Evolutionary conservation across 139 green algal genomes (phyloP), one percentile per base, ranked within the genome.

Genomic region (Chlamydomonas schloesseri): DNA sequence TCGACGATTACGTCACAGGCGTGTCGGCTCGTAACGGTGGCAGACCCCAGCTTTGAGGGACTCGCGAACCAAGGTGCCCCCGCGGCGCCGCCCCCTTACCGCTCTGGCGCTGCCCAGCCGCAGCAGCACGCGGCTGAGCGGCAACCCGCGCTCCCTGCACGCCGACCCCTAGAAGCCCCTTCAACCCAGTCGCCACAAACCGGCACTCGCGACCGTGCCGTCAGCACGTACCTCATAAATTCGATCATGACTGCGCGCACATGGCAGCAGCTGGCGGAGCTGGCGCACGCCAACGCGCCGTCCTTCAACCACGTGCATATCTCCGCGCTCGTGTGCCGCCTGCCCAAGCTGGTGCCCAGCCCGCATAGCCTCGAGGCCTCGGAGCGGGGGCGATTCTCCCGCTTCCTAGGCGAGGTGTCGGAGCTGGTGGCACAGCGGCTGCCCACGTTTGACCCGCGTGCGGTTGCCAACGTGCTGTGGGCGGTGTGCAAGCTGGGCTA

Each of bases 391-490:
- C 47, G 42, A 15, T 75, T 88, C 71, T 71, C 55, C 4, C 77
- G 72, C 58, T 87, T 90, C 62, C 72, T 90, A 9, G 23, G 77
- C 28, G 20, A 71, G 3, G 79, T 90, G 3, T 90, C 86, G 1
- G 64, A 71, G 29, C 72, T 87, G 3, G 86, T 90, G 15, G 73
- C 79, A 4, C 11, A 37, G 6, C 46, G 71, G 29, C 71, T 89
- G 34, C 55, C 42, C 65, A 85, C 29, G 33, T 85, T 87, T 21
- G 81, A 87, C 29, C 34, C 81, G 8, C 69, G 81, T 9, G 81
- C 69, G 14, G 46, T 88, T 1, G 84, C 88, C 72, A 92, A 92
- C 82, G 65, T 82, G 33, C 68, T 90, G 24, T 92, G 89, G 89
- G 89, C 76, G 3, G 75, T 92, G 18, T 81, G 81, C 57, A 74